Percentiles rank a stretch among this genome's conserved stretches.
These are phyloP conservation scores for Eutrema yunnanense DNA, from an alignment of 345 rosid genomes.

Conservation along the genomic window DNA sequence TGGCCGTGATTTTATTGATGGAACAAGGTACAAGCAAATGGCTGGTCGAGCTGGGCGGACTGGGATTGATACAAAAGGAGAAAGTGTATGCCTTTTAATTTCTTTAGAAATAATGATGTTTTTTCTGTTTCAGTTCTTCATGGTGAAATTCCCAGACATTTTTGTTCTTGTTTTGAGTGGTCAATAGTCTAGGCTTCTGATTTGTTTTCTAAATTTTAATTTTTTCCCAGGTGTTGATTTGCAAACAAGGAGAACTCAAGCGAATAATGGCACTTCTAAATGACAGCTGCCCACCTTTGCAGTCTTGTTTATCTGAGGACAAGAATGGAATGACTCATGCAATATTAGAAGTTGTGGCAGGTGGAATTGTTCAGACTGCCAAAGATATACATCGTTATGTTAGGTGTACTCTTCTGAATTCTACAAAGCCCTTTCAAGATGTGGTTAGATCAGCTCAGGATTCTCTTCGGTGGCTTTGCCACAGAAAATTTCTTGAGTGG, in stretches of 20 bases:
- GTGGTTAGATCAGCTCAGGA: slow-evolving; percentile 98
- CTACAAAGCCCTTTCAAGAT: slow-evolving; percentile 86
- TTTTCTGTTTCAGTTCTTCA: background rate
- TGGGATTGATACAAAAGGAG: slow-evolving; percentile 96
- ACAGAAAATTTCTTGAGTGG: slow-evolving; percentile 87
- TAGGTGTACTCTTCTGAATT: slow-evolving; percentile 93
- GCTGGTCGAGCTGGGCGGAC: slow-evolving; percentile 99
- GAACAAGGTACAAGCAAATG: slow-evolving; percentile 98
- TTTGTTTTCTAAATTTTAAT: slow-evolving; percentile 8
- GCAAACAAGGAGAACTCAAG: slow-evolving; percentile 83
- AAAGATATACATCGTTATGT: slow-evolving; percentile 90
- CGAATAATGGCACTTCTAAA: slow-evolving; percentile 72
- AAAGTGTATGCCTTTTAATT: slow-evolving; percentile 65
- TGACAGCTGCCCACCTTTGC: slow-evolving; percentile 80
- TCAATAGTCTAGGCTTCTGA: slow-evolving; percentile 10
- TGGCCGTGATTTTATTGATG: slow-evolving; percentile 95
- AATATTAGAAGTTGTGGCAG: slow-evolving; percentile 96
- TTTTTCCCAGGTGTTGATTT: slow-evolving; percentile 68
- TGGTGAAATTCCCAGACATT: background rate
- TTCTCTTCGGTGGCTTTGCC: slow-evolving; percentile 97
- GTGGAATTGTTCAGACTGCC: slow-evolving; percentile 95
- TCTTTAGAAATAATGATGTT: background rate
- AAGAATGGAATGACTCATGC: slow-evolving; percentile 99
- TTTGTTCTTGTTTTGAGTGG: slow-evolving; percentile 1
- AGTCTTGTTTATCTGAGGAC: slow-evolving; percentile 96